Base-by-base conservation (phyloP, 179 eudicot species). In the Corrigiola litoralis region DNA sequence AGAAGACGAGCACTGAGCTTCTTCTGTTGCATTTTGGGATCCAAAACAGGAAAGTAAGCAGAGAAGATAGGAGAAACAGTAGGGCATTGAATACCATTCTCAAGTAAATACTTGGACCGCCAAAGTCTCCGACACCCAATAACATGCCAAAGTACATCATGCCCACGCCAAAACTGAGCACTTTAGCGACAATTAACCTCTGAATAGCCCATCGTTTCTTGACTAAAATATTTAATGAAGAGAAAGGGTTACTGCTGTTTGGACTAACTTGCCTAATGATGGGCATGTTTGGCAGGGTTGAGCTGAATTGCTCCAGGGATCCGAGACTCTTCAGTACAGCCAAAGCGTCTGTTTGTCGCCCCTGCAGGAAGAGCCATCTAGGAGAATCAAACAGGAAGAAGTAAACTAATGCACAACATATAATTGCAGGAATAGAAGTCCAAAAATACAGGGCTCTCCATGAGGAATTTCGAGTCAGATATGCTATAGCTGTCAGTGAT, bases 81-180 rank as follows among this genome's bases (percentile, higher is more conserved):
- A 73, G n/a, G 14, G 68, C 72, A 28, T 55, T 67, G 46, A 55
- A 37, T 42, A 66, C 40, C 9, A 69, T 54, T 52, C 67, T 68
- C 23, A 73, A 12, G 64, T 68, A 73, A 34, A 73, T 37, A 38
- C 62, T 48, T 23, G 63, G 46, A n/a, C n/a, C n/a, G 58, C 72
- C 77, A 16, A 73, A 61, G 50, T 38, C 58, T 73, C 77, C 72
- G 5, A 73, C 72, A 21, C 77, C 73, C 48, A 67, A 56, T 24
- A 73, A 47, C 64, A 62, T 67, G 20, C 77, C 77, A 10, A 44
- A 67, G 47, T 73, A 73, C 68, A 68, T 68, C 45, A 73, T 52
- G 47, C 77, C 77, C 18, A 62, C 63, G 1, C 77, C 77, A 16
- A 73, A 73, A 37, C 77, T 73, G 9, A 73, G 68, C 23, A 62